These are phyloP conservation scores for Endocalyx cinctus DNA, from an alignment of 2,329 filamentous ascomycete genomes.

Conservation along the genomic window DNA sequence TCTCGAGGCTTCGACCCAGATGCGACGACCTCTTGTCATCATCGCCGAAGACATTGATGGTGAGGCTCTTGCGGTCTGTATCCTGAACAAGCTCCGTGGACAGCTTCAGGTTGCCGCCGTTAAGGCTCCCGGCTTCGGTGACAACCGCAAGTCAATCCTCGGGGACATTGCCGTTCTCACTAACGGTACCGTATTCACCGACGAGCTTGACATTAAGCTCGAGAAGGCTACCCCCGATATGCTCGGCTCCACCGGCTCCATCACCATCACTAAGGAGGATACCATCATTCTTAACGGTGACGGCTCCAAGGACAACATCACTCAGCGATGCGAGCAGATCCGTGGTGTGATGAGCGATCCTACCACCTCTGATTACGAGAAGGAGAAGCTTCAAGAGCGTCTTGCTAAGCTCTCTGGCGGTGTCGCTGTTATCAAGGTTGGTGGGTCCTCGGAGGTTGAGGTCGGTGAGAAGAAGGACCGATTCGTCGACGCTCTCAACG, in stretches of 20 bases:
- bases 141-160: conserved; percentile 99
- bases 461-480: conserved; percentile 99
- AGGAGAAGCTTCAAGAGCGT: conserved; percentile 99
- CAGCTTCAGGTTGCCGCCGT: conserved; percentile 98
- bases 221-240: conserved; percentile 96
- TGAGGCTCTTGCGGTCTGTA: conserved; percentile 96
- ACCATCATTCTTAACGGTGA: conserved; percentile 98
- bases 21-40: conserved; percentile 93
- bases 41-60: conserved; percentile 99
- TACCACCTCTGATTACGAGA: conserved; percentile 96
- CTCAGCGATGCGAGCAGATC: conserved; percentile 98
- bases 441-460: conserved; percentile 95
- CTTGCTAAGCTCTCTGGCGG: conserved; percentile 98
- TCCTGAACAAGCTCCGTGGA: conserved; percentile 99
- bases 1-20: conserved; percentile 92
- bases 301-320: conserved; percentile 87
- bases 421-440: conserved; percentile 99
- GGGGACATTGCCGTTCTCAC: conserved; percentile 94
- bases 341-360: conserved; percentile 93
- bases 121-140: conserved; percentile 98
- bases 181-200: conserved; percentile 95
- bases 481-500: conserved; percentile 96
- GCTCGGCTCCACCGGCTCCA: conserved; percentile 94
- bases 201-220: conserved; percentile 98
- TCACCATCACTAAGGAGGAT: conserved; percentile 99